Evolutionary conservation across 140 eudicot genomes (phyloP), one percentile per base, ranked within the genome.

Genomic region (Stevia rebaudiana): DNA sequence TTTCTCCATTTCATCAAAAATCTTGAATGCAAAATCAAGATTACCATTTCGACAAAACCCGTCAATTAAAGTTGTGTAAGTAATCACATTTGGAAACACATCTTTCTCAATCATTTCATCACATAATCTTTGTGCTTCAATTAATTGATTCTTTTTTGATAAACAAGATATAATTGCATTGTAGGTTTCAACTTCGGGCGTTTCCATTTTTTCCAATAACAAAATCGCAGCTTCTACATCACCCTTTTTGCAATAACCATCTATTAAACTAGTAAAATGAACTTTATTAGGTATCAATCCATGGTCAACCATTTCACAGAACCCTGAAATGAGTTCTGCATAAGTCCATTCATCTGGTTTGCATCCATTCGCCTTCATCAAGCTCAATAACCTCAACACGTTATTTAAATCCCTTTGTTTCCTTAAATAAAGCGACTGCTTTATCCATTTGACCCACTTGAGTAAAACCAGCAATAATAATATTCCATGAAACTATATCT

Each of bases 301-400:
- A 63, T 67, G 69, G 42, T 68, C 78, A 49, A 70, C 65, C 95
- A 90, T 86, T 63, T 80, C 94, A 83, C 90, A 86, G 24, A 83
- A 79, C 53, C 97, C 95, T 4, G 76, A 77, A 67, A 90, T 67
- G 68, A 90, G 91, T 68, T 86, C 95, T n/a, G 90, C 72, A 55
- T 86, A 90, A 24, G 95, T 90, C 76, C 74, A 78, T 49, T 76
- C 85, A 76, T 90, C 95, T 51, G 97, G 95, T 47, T 79, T 49
- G 62, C 89, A 90, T 59, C 85, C 85, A 75, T 68, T 75, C 68
- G 75, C 87, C 76, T 73, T 90, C 97, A 90, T 90, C 77, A 90
- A 61, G 65, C 77, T 83, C 52, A 83, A 72, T 69, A 90, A 78
- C 76, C 95, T 80, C 80, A 74, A 19, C 47, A 86, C 95, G 53